These are phyloP conservation scores for Diplodia seriata DNA, from an alignment of 2,329 filamentous ascomycete genomes.

Conservation along the genomic window DNA sequence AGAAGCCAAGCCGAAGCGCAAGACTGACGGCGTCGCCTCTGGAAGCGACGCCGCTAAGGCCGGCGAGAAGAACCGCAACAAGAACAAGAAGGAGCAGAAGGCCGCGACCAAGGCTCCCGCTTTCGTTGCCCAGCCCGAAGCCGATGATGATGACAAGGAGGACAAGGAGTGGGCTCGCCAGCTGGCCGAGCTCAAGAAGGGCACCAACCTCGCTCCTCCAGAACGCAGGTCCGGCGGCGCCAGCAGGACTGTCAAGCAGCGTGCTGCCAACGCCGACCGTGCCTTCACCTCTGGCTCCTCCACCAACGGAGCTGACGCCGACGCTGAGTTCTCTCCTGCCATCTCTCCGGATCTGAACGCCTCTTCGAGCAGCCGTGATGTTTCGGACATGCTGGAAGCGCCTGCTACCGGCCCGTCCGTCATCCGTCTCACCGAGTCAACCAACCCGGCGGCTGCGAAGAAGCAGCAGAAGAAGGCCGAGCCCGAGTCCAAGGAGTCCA, in stretches of 20 bases:
- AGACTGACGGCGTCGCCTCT: constrained; percentile 20
- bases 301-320: constrained; percentile 75
- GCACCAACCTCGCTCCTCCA: constrained; percentile 27
- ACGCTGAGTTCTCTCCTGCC: constrained; percentile 78
- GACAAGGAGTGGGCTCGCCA: constrained; percentile 40
- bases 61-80: constrained; percentile 36
- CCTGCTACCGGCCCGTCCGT: constrained; percentile 72
- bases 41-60: constrained; percentile 36
- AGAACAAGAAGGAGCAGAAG: constrained; percentile 36
- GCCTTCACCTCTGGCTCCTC: constrained; percentile 60
- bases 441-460: constrained; percentile 58
- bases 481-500: constrained; percentile 69
- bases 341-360: constrained; percentile 67
- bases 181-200: constrained; percentile 32
- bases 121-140: constrained; percentile 46
- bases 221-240: constrained; percentile 28
- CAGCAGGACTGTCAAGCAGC: constrained; percentile 34
- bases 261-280: constrained; percentile 29
- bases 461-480: constrained; percentile 66
- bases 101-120: constrained; percentile 45
- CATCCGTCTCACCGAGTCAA: constrained; percentile 76
- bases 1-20: constrained; percentile 29
- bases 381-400: constrained; percentile 92
- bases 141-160: constrained; percentile 40
- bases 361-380: constrained; percentile 66